Evolutionary conservation across 768 basidiomycete genomes (phyloP), one percentile per base, ranked within the genome.

Genomic region (Thelephora ganbajun): DNA sequence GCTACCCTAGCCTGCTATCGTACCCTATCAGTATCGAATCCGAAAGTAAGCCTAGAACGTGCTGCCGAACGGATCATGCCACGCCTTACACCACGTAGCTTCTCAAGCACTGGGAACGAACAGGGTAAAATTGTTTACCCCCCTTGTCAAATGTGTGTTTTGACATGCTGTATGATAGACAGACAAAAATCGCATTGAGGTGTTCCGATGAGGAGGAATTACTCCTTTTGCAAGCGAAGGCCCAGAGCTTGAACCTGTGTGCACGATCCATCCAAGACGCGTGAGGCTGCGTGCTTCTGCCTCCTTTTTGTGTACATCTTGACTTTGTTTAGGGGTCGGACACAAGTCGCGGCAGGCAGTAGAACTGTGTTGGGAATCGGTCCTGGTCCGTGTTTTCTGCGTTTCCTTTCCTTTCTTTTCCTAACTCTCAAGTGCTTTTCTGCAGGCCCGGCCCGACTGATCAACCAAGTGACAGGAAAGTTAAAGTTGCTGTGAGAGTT

Each of bases 1-100:
- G 96, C 96, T 11, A 94, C 96, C 2, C 66, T 99, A 23, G 90
- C 92, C 11, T 97, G 93, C 65, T 97, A 96, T 62, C 89, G 90
- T 64, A 73, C 82, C 0, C 64, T 98, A n/a, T 55, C 69, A 39
- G 79, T 76, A 56, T 70, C 73, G 35, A 96, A 98, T 62, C 83
- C 84, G 2, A 63, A 72, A 54, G 92, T 83, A 56, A 41, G 39
- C 14, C 9, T 22, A 41, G 22, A 16, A 22, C 39, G 14, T 30
- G 26, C 26, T 9, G 26, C 26, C 26, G 9, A 30, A 9, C 26
- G 26, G 26, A 30, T 30, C 26, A 30, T 30, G 9, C 4, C 26
- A 30, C 26, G 9, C 26, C 26, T 4, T 30, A 30, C 26, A 30
- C 9, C 26, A 14, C 47, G 6, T 59, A 92, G 83, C 75, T 96